These are phyloP conservation scores for Ogataea ramenticola DNA, from an alignment of 805 yeast genomes.

Conservation along the genomic window DNA sequence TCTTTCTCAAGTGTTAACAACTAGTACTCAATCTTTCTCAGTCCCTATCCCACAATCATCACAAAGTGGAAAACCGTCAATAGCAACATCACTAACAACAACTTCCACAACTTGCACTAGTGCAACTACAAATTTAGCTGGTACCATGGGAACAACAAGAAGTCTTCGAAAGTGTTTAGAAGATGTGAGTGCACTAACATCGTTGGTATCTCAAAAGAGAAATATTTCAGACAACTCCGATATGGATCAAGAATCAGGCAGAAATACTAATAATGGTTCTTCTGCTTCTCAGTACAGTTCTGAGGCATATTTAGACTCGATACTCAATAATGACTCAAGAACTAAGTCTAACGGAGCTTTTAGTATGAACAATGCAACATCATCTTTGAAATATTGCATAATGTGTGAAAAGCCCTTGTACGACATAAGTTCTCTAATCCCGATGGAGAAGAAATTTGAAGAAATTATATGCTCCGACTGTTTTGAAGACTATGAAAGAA, in stretches of 20 bases:
- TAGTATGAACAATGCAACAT: constrained; percentile 13
- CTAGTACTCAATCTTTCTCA: too few species aligned
- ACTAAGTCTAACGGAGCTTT: not conserved
- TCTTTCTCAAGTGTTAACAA: not conserved
- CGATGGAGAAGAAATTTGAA: constrained; percentile 21
- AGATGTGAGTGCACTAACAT: not conserved
- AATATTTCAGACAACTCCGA: not conserved
- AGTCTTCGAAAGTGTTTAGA: not conserved
- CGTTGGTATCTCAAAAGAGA: not conserved
- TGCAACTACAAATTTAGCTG: not conserved
- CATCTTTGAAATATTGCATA: constrained; percentile 45
- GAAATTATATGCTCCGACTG: constrained; percentile 63
- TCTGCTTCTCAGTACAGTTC: constrained; percentile 2
- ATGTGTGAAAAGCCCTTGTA: constrained; percentile 65
- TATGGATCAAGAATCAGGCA: constrained; percentile 5
- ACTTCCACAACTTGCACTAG: not conserved
- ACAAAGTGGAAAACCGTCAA: not conserved
- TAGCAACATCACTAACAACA: not conserved
- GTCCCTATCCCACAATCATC: too few species aligned
- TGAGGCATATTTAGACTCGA: constrained; percentile 13
- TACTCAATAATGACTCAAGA: constrained; percentile 24
- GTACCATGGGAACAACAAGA: not conserved
- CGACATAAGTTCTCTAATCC: constrained; percentile 41
- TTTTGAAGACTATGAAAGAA: constrained; percentile 33
- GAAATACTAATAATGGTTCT: constrained; percentile 4